phyloP scores from a whole-genome alignment of 2,329 filamentous ascomycete species.

The Trichoderma pleuroti region DNA sequence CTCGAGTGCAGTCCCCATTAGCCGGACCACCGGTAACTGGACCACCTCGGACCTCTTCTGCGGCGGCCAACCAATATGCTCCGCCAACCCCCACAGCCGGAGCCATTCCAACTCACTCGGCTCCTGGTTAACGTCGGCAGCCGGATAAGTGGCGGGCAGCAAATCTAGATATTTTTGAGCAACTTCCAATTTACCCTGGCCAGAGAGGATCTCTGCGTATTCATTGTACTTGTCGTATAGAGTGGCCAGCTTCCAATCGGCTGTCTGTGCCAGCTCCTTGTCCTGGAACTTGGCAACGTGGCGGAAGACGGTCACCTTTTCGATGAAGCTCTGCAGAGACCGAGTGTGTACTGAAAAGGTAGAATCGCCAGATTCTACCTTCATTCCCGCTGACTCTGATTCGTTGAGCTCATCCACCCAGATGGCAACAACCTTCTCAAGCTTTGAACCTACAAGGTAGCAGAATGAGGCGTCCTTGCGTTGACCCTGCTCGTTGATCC shows the following conservation, averaged over 20 bases:
- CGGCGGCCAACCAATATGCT: slow-evolving; percentile 55
- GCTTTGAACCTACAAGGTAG: slow-evolving; percentile 89
- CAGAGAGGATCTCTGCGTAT: slow-evolving; percentile 91
- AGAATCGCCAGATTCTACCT: slow-evolving; percentile 67
- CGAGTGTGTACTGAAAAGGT: slow-evolving; percentile 89
- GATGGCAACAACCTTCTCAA: slow-evolving; percentile 94
- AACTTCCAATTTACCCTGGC: slow-evolving; percentile 79
- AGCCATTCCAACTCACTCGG: slow-evolving; percentile 59
- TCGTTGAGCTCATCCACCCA: slow-evolving; percentile 91
- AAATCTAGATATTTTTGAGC: slow-evolving; percentile 91
- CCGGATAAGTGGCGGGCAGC: slow-evolving; percentile 76
- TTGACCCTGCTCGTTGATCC: slow-evolving; percentile 72
- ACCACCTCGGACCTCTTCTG: slow-evolving; percentile 53
- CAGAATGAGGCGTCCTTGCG: slow-evolving; percentile 95
- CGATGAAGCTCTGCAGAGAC: slow-evolving; percentile 87
- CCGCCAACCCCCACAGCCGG: slow-evolving; percentile 61
- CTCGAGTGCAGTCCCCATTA: slow-evolving; percentile 70
- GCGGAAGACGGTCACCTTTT: slow-evolving; percentile 97
- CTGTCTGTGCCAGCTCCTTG: slow-evolving; percentile 63
- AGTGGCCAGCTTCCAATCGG: slow-evolving; percentile 82
- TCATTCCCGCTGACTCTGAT: slow-evolving; percentile 69
- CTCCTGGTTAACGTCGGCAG: slow-evolving; percentile 82
- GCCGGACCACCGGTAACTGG: slow-evolving; percentile 50
- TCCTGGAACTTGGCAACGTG: slow-evolving; percentile 91
- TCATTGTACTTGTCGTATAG: slow-evolving; percentile 95